Evolutionary conservation across 73 alveolate genomes (phyloP).

Genomic region (Paramecium tetraurelia): DNA sequence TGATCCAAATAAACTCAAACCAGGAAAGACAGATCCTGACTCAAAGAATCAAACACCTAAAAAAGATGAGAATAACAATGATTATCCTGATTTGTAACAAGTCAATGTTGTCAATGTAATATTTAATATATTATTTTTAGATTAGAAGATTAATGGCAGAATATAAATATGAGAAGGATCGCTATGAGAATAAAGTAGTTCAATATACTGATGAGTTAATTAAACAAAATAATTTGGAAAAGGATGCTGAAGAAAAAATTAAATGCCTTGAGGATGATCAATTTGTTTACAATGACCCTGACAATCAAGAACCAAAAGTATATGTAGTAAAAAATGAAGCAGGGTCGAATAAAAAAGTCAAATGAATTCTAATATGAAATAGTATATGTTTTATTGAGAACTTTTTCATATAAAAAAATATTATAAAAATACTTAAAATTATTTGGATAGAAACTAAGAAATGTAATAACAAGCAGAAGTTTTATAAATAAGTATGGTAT

Average conservation of each 20-base stretch:
- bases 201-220: neutral
- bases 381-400: neutral
- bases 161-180: constrained; percentile 11
- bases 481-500: neutral
- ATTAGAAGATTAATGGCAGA: constrained; percentile 38
- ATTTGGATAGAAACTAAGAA: neutral
- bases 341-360: neutral
- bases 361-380: neutral
- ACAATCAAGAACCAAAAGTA: neutral
- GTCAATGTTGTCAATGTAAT: neutral
- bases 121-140: neutral
- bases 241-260: neutral
- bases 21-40: neutral
- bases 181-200: neutral
- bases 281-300: neutral
- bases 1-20: neutral
- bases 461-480: neutral
- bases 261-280: neutral
- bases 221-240: neutral
- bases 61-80: neutral
- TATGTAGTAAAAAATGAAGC: neutral
- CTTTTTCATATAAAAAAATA: no score
- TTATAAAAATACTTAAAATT: neutral
- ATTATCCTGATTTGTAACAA: neutral
- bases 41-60: neutral